Base-by-base conservation (phyloP, 2,329 filamentous ascomycete species). In the Apiospora malaysiana region DNA sequence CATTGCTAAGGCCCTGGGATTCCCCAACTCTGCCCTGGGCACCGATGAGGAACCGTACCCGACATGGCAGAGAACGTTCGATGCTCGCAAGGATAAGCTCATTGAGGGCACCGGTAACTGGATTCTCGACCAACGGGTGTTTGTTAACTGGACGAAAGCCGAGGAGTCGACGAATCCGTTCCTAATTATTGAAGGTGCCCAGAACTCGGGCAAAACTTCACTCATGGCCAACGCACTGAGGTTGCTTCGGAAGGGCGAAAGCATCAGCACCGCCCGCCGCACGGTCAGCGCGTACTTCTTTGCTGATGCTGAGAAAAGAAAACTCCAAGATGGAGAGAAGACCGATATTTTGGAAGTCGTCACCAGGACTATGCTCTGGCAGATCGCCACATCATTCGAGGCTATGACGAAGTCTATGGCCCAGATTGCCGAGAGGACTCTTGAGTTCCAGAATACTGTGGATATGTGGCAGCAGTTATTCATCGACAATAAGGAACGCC, bases 181-280 rank as follows among this genome's bases (percentile, higher is more conserved):
- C 0, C 68, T 81, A 14, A 73, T 79, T 0, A 70, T 81, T 2
- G 76, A 74, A 16, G 79, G 79, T 1, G 72, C 71, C 21, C 76
- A 75, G 42, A 77, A 77, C 43, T 77, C 79, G 0, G 79, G 79
- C 4, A 80, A 81, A 72, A 80, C 79, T 23, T 79, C 79, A 27
- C 71, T 80, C 70, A 76, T 79, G 71, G 76, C 79, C 14, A 81
- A 80, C 63, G 73, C 76, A 27, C 71, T 81, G 45, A 77, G 74
- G 42, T 73, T 75, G 25, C 71, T 80, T 16, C 75, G 78, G 49
- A 76, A 74, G 63, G 65, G 74, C 51, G 74, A 73, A 9, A 72
- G 70, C 12, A 71, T 72, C 10, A 75, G 73, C 0, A 76, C 77
- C 21, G 77, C 75, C 0, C 74, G 77, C 14, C 75, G 78, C 12